Evolutionary conservation across 2,329 filamentous ascomycete species (phyloP), one percentile per base, ranked within the genome.

Genomic region (Ceratocystiopsis sp.): DNA sequence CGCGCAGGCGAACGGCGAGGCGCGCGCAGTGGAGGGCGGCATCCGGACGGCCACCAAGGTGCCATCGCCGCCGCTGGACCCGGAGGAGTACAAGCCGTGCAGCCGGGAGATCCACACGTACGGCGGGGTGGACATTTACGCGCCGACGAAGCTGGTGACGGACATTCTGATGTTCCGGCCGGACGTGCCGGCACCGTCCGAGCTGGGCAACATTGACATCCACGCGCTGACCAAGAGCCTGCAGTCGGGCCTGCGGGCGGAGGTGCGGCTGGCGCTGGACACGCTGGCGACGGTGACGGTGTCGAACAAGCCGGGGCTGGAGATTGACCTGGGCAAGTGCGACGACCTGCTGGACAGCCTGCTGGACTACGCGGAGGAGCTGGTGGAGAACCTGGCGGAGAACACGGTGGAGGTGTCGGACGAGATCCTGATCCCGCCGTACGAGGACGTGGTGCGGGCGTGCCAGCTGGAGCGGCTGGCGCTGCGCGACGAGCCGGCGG

Each of bases 191-290:
- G 65, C 68, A 3, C 68, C 86, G 16, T 65, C 71, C 18, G 87
- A 96, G 52, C 69, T 96, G 42, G 91, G 89, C 10, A 72, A 85
- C 17, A 83, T 96, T 49, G 89, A 98, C 55, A 80, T 96, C 25
- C 80, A 87, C 51, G 86, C 89, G 17, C 68, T 98, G 36, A 94
- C 80, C 1, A 81, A 86, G 66, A 86, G 85, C 54, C 65, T 98
- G 35, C 86, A 94, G 56, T 93, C 83, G 43, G 89, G 89, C 1
- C 82, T 96, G 37, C 80, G 86, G 52, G 78, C 78, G 6, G 91
- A 98, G 61, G 80, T 94, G n/a, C 78, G 89, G 11, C 63, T 94
- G 48, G 89, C 89, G 3, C 66, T 98, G 38, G 91, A 96, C 58
- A 84, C 82, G 0, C 66, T 98, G 34, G 78, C 77, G 11, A 75